Evolutionary conservation across 331 rosid species (phyloP).

Genomic region (Prunus yedoensis): DNA sequence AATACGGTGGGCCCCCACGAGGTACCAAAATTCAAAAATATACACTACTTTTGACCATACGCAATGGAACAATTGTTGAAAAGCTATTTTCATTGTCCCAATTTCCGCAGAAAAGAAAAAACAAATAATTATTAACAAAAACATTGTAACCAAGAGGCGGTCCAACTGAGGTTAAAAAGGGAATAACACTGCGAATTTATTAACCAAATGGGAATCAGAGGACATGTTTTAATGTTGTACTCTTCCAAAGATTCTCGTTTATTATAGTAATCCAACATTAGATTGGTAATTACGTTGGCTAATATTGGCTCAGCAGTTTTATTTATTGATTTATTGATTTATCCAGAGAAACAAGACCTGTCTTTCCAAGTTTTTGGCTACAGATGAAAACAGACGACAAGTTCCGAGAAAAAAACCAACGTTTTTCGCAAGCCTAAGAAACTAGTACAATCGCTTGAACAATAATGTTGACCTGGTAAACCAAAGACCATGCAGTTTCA

Average conservation of each 20-base stretch:
- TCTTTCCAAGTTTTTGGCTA: too few relatives aligned
- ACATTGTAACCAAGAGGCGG: not conserved
- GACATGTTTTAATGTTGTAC: not conserved
- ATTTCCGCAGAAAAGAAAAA: not conserved
- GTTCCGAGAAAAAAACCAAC: too few relatives aligned
- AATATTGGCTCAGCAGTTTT: not conserved
- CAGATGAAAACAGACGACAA: too few relatives aligned
- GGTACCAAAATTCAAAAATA: slow-evolving; percentile 31
- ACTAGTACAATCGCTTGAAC: too few relatives aligned
- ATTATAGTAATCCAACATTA: not conserved
- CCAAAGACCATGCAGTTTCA: too few relatives aligned
- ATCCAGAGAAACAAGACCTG: too few relatives aligned
- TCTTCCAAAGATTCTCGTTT: not conserved
- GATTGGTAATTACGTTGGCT: not conserved
- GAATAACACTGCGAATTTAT: too few relatives aligned
- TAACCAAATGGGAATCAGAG: not conserved
- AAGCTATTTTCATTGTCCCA: not conserved
- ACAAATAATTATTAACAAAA: too few relatives aligned
- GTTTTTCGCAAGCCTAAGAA: too few relatives aligned
- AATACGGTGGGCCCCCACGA: slow-evolving; percentile 8
- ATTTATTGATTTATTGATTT: too few relatives aligned
- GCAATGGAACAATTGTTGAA: not conserved
- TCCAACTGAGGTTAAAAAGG: not conserved
- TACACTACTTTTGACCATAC: slow-evolving; percentile 40
- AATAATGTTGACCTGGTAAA: too few relatives aligned